Evolutionary conservation across 371 early-diverging fungal genomes (phyloP).

Genomic region (Mortierella sp.): DNA sequence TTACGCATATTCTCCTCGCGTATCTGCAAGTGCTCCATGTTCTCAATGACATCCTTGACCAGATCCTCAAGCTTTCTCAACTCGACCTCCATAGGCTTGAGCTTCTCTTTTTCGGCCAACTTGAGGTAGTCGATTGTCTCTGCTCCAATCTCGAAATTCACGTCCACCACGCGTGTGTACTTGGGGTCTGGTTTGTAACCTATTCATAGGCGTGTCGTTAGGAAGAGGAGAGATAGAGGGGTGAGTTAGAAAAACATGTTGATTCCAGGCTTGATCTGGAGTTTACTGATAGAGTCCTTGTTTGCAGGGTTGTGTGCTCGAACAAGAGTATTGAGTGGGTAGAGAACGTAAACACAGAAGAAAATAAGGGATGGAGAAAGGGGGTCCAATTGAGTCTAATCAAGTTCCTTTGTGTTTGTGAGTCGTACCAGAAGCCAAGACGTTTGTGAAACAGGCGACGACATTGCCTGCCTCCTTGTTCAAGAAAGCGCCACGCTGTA

Average conservation of each 20-base stretch:
- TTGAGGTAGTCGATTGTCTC: constrained; percentile 83
- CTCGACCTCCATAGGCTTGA: constrained; percentile 92
- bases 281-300: neutral
- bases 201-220: constrained; percentile 19
- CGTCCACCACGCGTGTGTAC: constrained; percentile 73
- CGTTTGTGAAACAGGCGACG: constrained; percentile 90
- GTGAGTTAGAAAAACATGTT: neutral
- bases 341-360: neutral
- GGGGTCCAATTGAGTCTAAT: neutral
- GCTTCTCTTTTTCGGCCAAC: constrained; percentile 80
- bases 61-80: constrained; percentile 84
- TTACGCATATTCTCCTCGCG: constrained; percentile 88
- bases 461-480: constrained; percentile 89
- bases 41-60: constrained; percentile 81
- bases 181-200: constrained; percentile 71
- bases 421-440: constrained; percentile 73
- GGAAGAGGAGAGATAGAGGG: too few species aligned
- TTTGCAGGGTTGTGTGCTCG: neutral
- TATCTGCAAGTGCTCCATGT: constrained; percentile 85
- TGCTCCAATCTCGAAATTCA: constrained; percentile 90
- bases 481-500: constrained; percentile 71
- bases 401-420: neutral
- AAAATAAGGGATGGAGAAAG: constrained; percentile 3
- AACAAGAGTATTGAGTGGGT: neutral
- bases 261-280: neutral